Conservation (phyloP, 2,329 filamentous ascomycete species). For the Cercospora sp. region DNA sequence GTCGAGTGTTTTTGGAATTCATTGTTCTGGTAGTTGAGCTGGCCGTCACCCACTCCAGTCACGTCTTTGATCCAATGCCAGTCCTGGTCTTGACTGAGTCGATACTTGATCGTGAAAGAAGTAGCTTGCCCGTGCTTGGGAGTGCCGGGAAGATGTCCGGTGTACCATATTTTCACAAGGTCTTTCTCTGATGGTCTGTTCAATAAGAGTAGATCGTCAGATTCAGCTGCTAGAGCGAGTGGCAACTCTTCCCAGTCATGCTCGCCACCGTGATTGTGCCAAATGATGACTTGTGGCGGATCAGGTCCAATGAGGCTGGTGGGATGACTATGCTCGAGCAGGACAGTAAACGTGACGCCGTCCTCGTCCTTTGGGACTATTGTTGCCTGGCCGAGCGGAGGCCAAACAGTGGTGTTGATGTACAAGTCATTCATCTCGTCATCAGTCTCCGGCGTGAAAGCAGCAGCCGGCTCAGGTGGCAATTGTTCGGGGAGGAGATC, state of each 20-base stretch:
- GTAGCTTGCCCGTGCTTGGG: constrained; percentile 51
- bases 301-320: constrained; percentile 44
- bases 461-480: constrained; percentile 33
- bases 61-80: constrained; percentile 74
- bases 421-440: constrained; percentile 44
- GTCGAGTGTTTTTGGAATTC: constrained; percentile 35
- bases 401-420: constrained; percentile 61
- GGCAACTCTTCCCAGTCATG: constrained; percentile 60
- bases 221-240: constrained; percentile 48
- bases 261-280: constrained; percentile 63
- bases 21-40: constrained; percentile 54
- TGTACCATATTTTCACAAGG: constrained; percentile 55
- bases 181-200: constrained; percentile 21
- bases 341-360: constrained; percentile 62
- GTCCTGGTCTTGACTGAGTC: constrained; percentile 50
- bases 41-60: constrained; percentile 63
- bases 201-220: constrained; percentile 33
- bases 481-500: constrained; percentile 38
- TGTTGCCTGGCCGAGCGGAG: constrained; percentile 74
- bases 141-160: constrained; percentile 47
- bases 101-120: constrained; percentile 72
- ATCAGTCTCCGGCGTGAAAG: constrained; percentile 20
- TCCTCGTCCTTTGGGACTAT: constrained; percentile 50
- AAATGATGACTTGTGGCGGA: constrained; percentile 73
- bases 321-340: constrained; percentile 42